Conservation (phyloP, 345 rosid species). For the Balakata baccata region DNA sequence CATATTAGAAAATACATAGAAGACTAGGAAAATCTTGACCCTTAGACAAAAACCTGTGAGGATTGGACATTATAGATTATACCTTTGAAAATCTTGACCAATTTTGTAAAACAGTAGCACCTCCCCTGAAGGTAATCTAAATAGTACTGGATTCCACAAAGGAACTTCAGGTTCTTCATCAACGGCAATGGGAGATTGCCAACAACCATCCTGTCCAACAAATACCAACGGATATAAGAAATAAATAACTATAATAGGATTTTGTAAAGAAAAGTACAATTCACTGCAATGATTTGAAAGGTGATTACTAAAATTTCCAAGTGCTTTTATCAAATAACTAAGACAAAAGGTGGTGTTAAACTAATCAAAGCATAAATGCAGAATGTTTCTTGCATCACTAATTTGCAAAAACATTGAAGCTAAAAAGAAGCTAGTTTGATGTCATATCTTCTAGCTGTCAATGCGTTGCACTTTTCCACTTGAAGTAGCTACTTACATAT, state of each 20-base stretch:
- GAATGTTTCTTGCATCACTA: not conserved
- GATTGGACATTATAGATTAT: conserved; percentile 30
- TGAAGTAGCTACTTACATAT: not conserved
- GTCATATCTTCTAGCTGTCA: not conserved
- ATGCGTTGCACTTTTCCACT: not conserved
- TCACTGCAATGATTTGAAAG: not conserved
- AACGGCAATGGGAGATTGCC: conserved; percentile 51
- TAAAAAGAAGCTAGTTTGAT: not conserved
- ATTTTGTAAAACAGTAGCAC: conserved; percentile 78
- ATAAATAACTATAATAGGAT: not conserved
- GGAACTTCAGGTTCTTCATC: conserved; percentile 77
- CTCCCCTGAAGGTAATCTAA: conserved; percentile 71
- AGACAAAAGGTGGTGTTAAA: not conserved
- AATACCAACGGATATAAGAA: conserved; percentile 9
- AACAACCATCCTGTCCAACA: conserved; percentile 54
- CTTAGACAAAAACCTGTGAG: not conserved
- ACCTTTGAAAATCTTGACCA: conserved; percentile 83
- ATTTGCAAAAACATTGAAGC: not conserved
- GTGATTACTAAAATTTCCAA: not conserved
- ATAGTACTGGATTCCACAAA: conserved; percentile 89
- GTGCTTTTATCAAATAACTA: not conserved
- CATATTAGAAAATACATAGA: not conserved
- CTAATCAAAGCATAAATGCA: not conserved
- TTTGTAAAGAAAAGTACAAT: not conserved
- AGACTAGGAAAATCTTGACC: conserved; percentile 1